These are phyloP conservation scores for Apiotrichum laibachii DNA, from an alignment of 1,284 basidiomycete genomes.

Conservation along the genomic window DNA sequence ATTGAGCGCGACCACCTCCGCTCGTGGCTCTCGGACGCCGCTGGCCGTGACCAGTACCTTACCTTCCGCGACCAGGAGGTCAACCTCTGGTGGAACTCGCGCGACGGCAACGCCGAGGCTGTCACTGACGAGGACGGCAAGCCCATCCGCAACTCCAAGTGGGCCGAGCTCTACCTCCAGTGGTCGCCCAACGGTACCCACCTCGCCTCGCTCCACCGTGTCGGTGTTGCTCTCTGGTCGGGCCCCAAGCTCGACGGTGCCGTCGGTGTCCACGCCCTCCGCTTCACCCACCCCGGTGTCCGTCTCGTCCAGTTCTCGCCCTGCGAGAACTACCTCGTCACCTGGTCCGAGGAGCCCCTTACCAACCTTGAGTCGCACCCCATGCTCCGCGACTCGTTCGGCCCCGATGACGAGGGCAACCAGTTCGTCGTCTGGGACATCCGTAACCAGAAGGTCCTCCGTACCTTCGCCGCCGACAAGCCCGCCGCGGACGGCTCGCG, in stretches of 20 bases:
- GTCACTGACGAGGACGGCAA: constrained; percentile 59
- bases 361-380: constrained; percentile 74
- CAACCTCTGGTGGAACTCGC: constrained; percentile 89
- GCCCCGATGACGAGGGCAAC: constrained; percentile 92
- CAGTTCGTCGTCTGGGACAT: constrained; percentile 98
- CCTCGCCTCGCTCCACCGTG: constrained; percentile 88
- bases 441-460: constrained; percentile 85
- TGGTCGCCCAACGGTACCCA: constrained; percentile 97
- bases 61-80: constrained; percentile 92
- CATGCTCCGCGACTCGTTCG: constrained; percentile 52
- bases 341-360: constrained; percentile 96
- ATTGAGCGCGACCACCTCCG: constrained; percentile 88
- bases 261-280: constrained; percentile 52
- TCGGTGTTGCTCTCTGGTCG: constrained; percentile 95
- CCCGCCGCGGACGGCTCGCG: constrained; percentile 44
- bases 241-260: constrained; percentile 57
- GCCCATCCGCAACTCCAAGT: constrained; percentile 57
- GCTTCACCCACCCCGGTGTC: constrained; percentile 93
- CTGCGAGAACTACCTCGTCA: constrained; percentile 94
- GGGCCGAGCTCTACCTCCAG: constrained; percentile 96
- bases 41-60: constrained; percentile 93
- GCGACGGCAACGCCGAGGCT: constrained; percentile 79
- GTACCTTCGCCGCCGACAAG: constrained; percentile 74
- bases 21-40: constrained; percentile 88
- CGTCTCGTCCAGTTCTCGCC: constrained; percentile 98